phyloP scores from a whole-genome alignment of 1,284 basidiomycete genomes.

The Boletus smithii region DNA sequence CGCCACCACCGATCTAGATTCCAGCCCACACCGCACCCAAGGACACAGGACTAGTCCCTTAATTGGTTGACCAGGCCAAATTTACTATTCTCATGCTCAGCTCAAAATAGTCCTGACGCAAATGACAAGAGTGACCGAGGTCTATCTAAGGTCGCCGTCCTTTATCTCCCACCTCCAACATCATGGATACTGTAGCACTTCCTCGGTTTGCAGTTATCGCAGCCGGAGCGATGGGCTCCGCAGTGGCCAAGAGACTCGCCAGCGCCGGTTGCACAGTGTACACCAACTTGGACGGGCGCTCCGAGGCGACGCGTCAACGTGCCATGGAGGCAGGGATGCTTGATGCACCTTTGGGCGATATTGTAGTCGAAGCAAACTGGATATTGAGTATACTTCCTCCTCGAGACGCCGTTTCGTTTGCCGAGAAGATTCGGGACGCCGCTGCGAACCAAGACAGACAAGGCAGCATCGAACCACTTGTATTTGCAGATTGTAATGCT shows the following conservation, averaged over 20 bases:
- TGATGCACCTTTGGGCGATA: slow-evolving; percentile 44
- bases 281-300: slow-evolving; percentile 51
- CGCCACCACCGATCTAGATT: slow-evolving; percentile 20
- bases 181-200: slow-evolving; percentile 10
- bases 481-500: slow-evolving; percentile 61
- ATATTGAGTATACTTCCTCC: slow-evolving; percentile 59
- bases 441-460: slow-evolving; percentile 10
- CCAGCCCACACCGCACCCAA: slow-evolving; percentile 12
- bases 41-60: neutral
- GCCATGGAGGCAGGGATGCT: slow-evolving; percentile 54
- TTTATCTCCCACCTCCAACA: slow-evolving; percentile 11
- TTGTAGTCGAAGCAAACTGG: slow-evolving; percentile 43
- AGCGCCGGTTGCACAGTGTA: slow-evolving; percentile 46
- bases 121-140: slow-evolving; percentile 12
- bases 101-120: slow-evolving; percentile 2
- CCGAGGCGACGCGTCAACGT: slow-evolving; percentile 43
- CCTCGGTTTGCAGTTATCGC: slow-evolving; percentile 28
- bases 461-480: slow-evolving; percentile 16
- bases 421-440: slow-evolving; percentile 39
- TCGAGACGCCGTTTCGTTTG: slow-evolving; percentile 49
- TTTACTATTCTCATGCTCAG: neutral
- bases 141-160: slow-evolving; percentile 13
- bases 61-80: neutral
- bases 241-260: slow-evolving; percentile 41
- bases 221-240: slow-evolving; percentile 42